Base-by-base conservation (phyloP, 2,329 filamentous ascomycete species). In the Aspergillus sp. region DNA sequence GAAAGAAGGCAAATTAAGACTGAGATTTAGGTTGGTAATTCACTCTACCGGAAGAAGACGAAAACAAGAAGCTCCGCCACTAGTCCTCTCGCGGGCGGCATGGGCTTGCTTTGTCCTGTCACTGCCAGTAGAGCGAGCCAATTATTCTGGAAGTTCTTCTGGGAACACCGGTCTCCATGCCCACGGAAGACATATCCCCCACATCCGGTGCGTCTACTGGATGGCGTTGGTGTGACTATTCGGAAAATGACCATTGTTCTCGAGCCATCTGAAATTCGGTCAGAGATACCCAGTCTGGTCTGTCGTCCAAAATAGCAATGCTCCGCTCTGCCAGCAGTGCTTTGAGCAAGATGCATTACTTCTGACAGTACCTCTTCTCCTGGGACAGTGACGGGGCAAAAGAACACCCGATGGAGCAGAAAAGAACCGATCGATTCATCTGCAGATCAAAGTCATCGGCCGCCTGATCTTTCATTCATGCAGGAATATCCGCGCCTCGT, bases 301-400 rank as follows among this genome's bases (percentile, higher is more conserved):
- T 38, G 30, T 26, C 39, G 34, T 44, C 53, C 36, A 49, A 49
- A 55, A 55, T 50, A 55, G 53, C 53, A 55, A 38, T 47, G 34
- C 20, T 17, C 44, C 53, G 34, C 20, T 17, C 44, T 18, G 17
- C 44, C 30, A 42, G 38, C 44, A 48, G 53, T 50, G 20, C 45
- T 59, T 55, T 57, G 50, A 30, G 41, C 53, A 48, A 51, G 41
- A 48, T 64, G 57, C 58, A 64, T 64, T 17, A 55, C 48, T 55
- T 53, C 53, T 42, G 49, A 58, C 62, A 63, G 45, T 42, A 56
- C 48, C 50, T 62, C 34, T 47, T 51, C 59, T 52, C 66, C 50
- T 24, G 4, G 22, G 66, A 71, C 69, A 67, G 68, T 71, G 67
- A 69, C 59, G 58, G 53, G 60, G 59, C 54, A 53, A 61, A 59